Evolutionary conservation across 1,284 basidiomycete genomes (phyloP), one percentile per base, ranked within the genome.

Genomic region (Cryptococcus sp.): DNA sequence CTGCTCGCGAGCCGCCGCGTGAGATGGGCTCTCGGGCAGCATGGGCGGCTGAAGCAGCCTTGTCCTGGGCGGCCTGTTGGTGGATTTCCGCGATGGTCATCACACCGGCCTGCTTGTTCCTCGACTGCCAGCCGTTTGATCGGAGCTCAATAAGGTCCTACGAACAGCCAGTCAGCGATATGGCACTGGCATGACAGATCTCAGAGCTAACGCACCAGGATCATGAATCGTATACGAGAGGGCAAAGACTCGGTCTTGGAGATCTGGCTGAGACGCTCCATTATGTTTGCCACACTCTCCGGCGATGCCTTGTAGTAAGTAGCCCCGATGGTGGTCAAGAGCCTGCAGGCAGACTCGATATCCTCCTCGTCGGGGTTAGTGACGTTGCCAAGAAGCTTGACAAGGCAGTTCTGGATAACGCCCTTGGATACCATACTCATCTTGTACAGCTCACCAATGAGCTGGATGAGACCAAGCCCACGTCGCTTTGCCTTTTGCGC

Each of bases 371-470:
- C 92, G 0, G 94, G 94, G 70, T 91, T 89, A 59, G 91, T 87
- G 57, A 94, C 88, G 72, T 97, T 96, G 61, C 87, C 84, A 24
- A 98, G 82, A 7, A 98, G 83, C 78, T 93, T 92, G 83, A 93
- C 90, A 73, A 98, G 87, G 80, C 94, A 98, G 72, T 91, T 87
- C 78, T 93, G 89, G 87, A 98, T 97, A 78, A 95, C 94, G 64
- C 89, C 85, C 78, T 91, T 89, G 46, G 89, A 91, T 53, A 96
- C 81, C 90, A 96, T 95, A 77, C 88, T 87, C 39, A 97, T 81
- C 81, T 97, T 97, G 87, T 93, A 98, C 56, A 98, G 82, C 80
- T 98, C 94, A 69, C 95, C 94, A 64, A 98, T 96, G 80, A 98
- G 96, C 76, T 90, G 90, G 77, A 98, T 91, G 60, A 98, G 84